phyloP scores from a whole-genome alignment of 1,284 basidiomycete species.

The Rhodotorula sp. region DNA sequence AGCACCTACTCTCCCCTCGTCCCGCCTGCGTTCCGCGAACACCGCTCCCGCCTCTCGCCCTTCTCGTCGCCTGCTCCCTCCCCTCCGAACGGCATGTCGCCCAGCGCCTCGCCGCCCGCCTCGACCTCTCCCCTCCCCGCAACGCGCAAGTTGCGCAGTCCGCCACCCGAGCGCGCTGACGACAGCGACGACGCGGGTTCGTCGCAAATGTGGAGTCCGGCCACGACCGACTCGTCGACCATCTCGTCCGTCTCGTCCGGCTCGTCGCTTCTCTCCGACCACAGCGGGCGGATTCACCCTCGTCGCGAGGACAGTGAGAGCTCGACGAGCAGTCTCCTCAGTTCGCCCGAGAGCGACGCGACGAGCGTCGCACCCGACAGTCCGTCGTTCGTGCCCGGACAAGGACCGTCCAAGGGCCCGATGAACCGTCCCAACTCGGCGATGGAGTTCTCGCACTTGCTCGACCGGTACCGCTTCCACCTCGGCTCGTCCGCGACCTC shows the following conservation, averaged over 20 bases:
- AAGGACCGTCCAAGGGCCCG: not conserved
- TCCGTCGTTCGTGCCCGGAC: conserved; percentile 10
- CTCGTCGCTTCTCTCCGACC: not conserved
- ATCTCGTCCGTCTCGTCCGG: conserved; percentile 1
- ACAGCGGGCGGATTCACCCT: not conserved
- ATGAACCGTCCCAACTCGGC: conserved; percentile 21
- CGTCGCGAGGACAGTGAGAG: conserved; percentile 24
- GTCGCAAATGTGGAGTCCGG: conserved; percentile 17
- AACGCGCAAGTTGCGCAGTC: conserved; percentile 18
- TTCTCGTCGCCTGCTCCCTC: conserved; percentile 36
- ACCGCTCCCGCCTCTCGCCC: conserved; percentile 16
- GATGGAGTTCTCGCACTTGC: conserved; percentile 36
- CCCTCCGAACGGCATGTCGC: conserved; percentile 23
- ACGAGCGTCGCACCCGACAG: conserved; percentile 31
- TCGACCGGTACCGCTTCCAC: conserved; percentile 38
- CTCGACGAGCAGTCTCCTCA: conserved; percentile 16
- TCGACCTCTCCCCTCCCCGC: not conserved
- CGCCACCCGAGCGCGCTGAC: conserved; percentile 13
- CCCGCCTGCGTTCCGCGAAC: conserved; percentile 35
- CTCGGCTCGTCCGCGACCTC: conserved; percentile 9
- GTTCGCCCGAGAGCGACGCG: conserved; percentile 31
- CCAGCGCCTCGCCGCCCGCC: conserved; percentile 24
- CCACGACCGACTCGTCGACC: conserved; percentile 13
- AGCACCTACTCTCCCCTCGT: conserved; percentile 26
- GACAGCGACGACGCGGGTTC: not conserved